Evolutionary conservation across 2,329 filamentous ascomycete genomes (phyloP).

Genomic region (Trichoderma sp.): DNA sequence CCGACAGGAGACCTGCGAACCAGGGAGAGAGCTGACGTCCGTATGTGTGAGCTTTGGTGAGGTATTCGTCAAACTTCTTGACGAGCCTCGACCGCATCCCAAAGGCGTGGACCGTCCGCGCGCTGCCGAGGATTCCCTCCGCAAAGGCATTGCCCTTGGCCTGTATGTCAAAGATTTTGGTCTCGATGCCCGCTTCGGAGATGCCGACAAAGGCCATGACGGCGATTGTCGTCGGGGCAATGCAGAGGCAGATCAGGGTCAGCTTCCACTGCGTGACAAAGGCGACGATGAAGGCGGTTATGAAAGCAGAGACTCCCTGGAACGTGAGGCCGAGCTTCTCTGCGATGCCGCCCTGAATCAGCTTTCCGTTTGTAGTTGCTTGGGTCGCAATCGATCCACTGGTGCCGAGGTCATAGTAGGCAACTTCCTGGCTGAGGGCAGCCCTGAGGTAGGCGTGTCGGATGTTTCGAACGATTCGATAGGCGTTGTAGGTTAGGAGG

Average conservation of each 20-base stretch:
- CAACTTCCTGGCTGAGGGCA: slow-evolving; percentile 54
- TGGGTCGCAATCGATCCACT: slow-evolving; percentile 48
- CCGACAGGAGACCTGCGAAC: slow-evolving; percentile 45
- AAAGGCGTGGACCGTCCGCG: slow-evolving; percentile 49
- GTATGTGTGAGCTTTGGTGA: slow-evolving; percentile 42
- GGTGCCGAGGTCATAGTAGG: slow-evolving; percentile 50
- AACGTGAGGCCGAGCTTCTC: slow-evolving; percentile 47
- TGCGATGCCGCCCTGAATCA: slow-evolving; percentile 46
- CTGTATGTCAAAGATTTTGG: slow-evolving; percentile 42
- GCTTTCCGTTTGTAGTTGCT: slow-evolving; percentile 49
- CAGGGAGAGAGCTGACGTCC: slow-evolving; percentile 46
- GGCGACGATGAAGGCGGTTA: slow-evolving; percentile 45
- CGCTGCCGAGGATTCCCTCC: slow-evolving; percentile 44
- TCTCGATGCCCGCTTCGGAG: slow-evolving; percentile 39
- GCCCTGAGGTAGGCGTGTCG: slow-evolving; percentile 54
- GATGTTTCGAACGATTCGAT: slow-evolving; percentile 52
- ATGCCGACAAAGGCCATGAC: slow-evolving; percentile 38
- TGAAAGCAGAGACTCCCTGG: slow-evolving; percentile 44
- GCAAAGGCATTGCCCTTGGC: slow-evolving; percentile 42
- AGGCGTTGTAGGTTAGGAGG: slow-evolving; percentile 53
- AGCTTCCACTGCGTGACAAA: slow-evolving; percentile 49
- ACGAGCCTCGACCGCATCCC: slow-evolving; percentile 45
- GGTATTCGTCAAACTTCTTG: slow-evolving; percentile 44
- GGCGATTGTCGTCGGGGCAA: slow-evolving; percentile 36
- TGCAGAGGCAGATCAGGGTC: slow-evolving; percentile 44